These are phyloP conservation scores for sunflower (Helianthus annuus) DNA, from an alignment of 129 eudicot species.

Conservation along the genomic window DNA sequence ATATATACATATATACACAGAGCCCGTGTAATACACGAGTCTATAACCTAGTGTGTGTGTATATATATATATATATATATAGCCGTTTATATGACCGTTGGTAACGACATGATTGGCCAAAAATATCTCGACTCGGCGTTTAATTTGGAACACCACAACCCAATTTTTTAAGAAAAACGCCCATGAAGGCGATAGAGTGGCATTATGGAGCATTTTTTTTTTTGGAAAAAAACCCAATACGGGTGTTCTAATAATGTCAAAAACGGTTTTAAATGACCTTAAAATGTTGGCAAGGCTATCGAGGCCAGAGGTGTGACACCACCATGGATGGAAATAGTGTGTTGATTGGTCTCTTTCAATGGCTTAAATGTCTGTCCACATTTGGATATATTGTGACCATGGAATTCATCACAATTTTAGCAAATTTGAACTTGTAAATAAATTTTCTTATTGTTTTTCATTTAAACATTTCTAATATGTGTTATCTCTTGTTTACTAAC, in stretches of 20 bases:
- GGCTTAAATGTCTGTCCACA: conserved; percentile 33
- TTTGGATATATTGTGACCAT: conserved; percentile 28
- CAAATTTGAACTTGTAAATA: neutral
- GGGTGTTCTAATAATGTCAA: neutral
- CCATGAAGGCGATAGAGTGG: no score
- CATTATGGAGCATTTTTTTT: no score
- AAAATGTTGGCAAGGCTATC: conserved; percentile 20
- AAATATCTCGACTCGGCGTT: no score
- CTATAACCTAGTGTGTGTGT: no score
- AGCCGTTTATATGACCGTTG: no score
- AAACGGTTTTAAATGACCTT: conserved; percentile 24
- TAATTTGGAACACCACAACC: no score
- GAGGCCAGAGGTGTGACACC: conserved; percentile 44
- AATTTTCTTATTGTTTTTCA: neutral
- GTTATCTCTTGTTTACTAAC: neutral
- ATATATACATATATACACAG: no score
- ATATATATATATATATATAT: no score
- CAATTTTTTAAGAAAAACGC: no score
- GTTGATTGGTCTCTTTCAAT: conserved; percentile 37
- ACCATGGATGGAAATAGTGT: conserved; percentile 43
- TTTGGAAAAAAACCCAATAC: no score
- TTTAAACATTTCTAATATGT: neutral
- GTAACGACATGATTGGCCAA: no score
- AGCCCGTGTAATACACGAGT: no score
- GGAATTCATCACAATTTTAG: conserved; percentile 6